Conservation (phyloP, 106 monocot species). For the Acorus gramineus region DNA sequence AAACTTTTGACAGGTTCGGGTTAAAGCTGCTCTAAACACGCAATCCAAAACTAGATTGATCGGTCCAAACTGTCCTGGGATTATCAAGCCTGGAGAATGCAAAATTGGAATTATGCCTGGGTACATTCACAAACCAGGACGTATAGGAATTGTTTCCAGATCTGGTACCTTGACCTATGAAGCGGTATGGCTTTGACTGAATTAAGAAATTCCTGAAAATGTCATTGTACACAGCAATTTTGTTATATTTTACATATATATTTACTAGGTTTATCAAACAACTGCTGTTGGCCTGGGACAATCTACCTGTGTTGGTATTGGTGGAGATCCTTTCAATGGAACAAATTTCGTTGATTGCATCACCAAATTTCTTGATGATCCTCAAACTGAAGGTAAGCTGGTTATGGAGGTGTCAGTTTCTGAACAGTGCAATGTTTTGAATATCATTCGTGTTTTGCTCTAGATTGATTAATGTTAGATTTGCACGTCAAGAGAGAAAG, state of each 20-base stretch:
- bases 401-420: too few species aligned
- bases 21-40: conserved; percentile 92
- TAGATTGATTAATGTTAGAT: too few species aligned
- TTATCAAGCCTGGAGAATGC: conserved; percentile 1
- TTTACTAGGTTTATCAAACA: not conserved
- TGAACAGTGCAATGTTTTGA: too few species aligned
- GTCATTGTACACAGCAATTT: too few species aligned
- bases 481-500: too few species aligned
- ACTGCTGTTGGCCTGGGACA: not conserved
- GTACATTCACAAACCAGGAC: not conserved
- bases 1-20: conserved; percentile 50
- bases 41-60: conserved; percentile 77
- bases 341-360: not conserved
- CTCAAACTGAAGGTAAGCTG: conserved; percentile 35
- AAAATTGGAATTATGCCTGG: conserved; percentile 4
- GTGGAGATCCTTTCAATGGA: not conserved
- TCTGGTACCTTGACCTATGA: not conserved
- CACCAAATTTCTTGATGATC: not conserved
- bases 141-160: not conserved
- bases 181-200: not conserved
- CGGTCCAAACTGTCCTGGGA: not conserved
- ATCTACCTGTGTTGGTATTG: not conserved
- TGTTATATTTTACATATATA: too few species aligned
- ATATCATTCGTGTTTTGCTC: too few species aligned
- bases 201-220: too few species aligned